Percentiles rank a stretch among this genome's conserved stretches.
phyloP scores from a whole-genome alignment of 768 basidiomycete genomes.

The Coprinellus aureogranulatus region DNA sequence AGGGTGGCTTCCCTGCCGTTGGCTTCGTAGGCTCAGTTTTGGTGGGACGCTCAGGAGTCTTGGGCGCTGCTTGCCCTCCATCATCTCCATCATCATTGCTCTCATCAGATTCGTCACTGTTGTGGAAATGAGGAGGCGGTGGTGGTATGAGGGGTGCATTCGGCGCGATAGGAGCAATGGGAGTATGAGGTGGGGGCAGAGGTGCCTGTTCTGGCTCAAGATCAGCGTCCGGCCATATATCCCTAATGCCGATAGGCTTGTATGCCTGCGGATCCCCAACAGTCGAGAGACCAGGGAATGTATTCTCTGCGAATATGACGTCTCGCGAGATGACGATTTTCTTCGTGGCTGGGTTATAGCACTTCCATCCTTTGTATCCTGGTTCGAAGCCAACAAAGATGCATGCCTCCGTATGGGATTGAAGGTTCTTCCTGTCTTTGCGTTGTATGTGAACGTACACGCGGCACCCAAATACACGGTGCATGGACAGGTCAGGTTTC shows the following conservation, averaged over 20 bases:
- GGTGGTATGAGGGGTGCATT: too few species aligned
- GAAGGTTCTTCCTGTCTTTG: not conserved
- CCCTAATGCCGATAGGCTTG: too few species aligned
- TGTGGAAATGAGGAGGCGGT: not conserved
- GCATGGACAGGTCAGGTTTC: slow-evolving; percentile 1
- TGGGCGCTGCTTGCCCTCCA: too few species aligned
- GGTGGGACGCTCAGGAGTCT: too few species aligned
- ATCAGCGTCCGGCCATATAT: too few species aligned
- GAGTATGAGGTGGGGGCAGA: too few species aligned
- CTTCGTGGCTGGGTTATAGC: not conserved
- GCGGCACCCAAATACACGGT: not conserved
- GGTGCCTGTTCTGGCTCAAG: too few species aligned
- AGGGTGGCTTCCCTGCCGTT: too few species aligned
- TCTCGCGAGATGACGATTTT: not conserved
- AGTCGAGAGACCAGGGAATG: not conserved
- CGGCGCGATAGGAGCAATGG: too few species aligned
- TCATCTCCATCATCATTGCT: too few species aligned
- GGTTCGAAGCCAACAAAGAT: not conserved
- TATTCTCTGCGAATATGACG: not conserved
- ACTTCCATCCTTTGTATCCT: not conserved
- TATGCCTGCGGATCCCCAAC: not conserved
- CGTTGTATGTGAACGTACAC: not conserved
- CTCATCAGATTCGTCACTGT: not conserved
- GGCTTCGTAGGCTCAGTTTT: too few species aligned
- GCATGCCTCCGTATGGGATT: not conserved